Base-by-base conservation (phyloP, 371 early-diverging fungal species). In the Mucor piriformis region DNA sequence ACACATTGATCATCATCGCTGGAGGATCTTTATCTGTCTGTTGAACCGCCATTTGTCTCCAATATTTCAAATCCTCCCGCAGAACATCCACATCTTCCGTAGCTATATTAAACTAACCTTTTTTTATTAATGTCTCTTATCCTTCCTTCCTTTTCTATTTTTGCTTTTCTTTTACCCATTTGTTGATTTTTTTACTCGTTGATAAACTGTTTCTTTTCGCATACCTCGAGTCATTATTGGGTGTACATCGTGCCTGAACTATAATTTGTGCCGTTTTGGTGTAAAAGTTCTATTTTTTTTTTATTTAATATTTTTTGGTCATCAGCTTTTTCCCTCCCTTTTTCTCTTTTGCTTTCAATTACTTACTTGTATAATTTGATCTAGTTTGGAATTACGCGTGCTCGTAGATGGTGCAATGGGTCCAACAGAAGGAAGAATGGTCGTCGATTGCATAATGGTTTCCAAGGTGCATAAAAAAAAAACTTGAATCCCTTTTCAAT, bases 1-100 rank as follows among this genome's bases (percentile, higher is more conserved):
- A 88, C 27, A 94, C 76, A 55, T 92, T 91, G 49, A 94, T 83
- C 33, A 85, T 73, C 83, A 94, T 83, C 13, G 90, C 86, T 8
- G 87, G 88, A 16, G 84, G 82, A 24, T 57, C 61, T 23, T 50
- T 56, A 27, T 61, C 66, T 56, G 21, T 38, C 47, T 61, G 18
- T 23, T 58, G 62, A 42, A 72, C 54, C 13, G 81, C 76, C 18
- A 70, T 56, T 13, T 70, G 68, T 47, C 88, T 81, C 94, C 94
- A 94, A 66, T 74, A 83, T 68, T 84, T 89, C 44, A 87, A 72
- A 56, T 90, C 91, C 23, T 88, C 88, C 63, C 82, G 76, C 60
- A 88, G 77, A 4, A 83, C 72, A 32, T 87, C 89, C 15, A 88
- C 69, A 63, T 94, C 95, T 53, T 88, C 88, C 11, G 89, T 73